Evolutionary conservation across 2,329 filamentous ascomycete species (phyloP).

Genomic region (Penicillium sp.): DNA sequence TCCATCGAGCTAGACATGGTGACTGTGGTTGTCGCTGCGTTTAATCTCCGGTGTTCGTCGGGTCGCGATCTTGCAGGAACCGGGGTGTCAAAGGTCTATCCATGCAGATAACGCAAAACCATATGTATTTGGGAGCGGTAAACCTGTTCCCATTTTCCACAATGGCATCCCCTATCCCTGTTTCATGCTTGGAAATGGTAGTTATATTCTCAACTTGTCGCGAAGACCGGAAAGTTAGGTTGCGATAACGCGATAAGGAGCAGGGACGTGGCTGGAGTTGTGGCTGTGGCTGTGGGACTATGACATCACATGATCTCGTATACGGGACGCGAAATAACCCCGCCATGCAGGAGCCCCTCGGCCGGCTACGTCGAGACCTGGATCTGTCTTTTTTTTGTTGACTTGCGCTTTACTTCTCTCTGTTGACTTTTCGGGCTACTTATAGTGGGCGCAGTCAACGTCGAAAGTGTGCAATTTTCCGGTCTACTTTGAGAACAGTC

Average conservation of each 20-base stretch:
- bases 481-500: background rate
- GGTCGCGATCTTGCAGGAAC: conserved; percentile 10
- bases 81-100: background rate
- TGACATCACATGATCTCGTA: conserved; percentile 9
- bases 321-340: conserved; percentile 22
- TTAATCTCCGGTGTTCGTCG: conserved; percentile 5
- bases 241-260: conserved; percentile 18
- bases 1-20: conserved; percentile 38
- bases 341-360: conserved; percentile 29
- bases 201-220: background rate
- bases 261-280: conserved; percentile 4
- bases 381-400: conserved; percentile 9
- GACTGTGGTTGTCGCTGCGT: conserved; percentile 8
- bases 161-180: conserved; percentile 3
- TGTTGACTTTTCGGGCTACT: background rate
- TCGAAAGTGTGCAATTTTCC: background rate
- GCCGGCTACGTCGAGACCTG: conserved; percentile 23
- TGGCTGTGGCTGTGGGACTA: conserved; percentile 2
- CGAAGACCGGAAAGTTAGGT: conserved; percentile 2
- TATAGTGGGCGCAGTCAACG: background rate
- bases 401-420: background rate
- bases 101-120: background rate
- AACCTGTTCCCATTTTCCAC: conserved; percentile 2
- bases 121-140: background rate
- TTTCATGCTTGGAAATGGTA: background rate